Evolutionary conservation across 148 eudicot genomes (phyloP), one percentile per base, ranked within the genome.

Genomic region (Pouteria glomerata): DNA sequence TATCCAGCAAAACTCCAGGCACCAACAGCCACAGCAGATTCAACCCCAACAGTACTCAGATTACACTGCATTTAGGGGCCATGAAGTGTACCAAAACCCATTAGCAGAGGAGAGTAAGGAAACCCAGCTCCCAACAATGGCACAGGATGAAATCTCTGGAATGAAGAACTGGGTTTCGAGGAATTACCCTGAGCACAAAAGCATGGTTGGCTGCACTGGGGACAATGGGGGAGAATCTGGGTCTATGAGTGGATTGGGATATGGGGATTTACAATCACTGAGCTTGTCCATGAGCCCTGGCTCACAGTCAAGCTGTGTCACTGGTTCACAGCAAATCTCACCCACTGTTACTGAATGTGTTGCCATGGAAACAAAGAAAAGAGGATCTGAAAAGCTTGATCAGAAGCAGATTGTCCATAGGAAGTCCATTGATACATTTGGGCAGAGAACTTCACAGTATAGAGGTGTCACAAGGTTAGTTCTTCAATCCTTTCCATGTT

Each of bases 381-480:
- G 92, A 73, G 85, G 93, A 8, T 74, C 81, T 35, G 91, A 77
- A 19, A 84, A 80, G 63, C 77, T 80, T 31, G 81, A 85, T 47
- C 89, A 83, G 63, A 88, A 90, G 72, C 90, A 83, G 77, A 86
- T 87, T 82, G 93, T 93, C 81, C 98, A 93, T 72, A 83, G 98
- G 76, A 93, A 93, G 76, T 93, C 98, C 70, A 77, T 93, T 66
- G 98, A 93, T 73, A 90, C 97, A 61, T 93, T 93, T 87, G 98
- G 98, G 13, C 98, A 93, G 69, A 87, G 98, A 51, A 93, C 98
- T 63, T 93, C 98, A 12, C 98, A 93, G 85, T 93, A 93, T 53
- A 86, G 98, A 81, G 98, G 98, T 55, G 98, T 93, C 72, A 93
- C 98, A 41, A 88, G 82, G 37, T 84, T 30, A 23, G 14, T 44